A percentile compares a stretch with the other conserved stretches of the same genome.
Conservation (phyloP, 768 basidiomycete genomes). For the Jaapia argillacea region DNA sequence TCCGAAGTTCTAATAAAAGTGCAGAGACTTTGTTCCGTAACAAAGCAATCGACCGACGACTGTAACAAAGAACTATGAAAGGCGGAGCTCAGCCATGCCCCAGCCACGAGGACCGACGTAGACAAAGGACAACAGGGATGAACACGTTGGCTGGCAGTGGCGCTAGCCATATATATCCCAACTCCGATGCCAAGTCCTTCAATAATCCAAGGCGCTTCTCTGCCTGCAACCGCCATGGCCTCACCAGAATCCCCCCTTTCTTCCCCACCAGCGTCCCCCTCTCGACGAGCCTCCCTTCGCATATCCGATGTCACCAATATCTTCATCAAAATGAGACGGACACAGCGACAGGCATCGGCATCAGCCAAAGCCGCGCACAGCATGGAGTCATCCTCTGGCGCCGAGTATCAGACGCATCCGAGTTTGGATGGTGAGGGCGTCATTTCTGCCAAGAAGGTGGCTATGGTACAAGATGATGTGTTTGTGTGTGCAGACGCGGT, state of each 20-base stretch:
- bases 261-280: background rate
- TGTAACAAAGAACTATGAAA: no score
- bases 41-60: no score
- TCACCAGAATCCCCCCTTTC: background rate
- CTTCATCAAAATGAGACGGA: slow-evolving; percentile 43
- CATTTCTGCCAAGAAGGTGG: slow-evolving; percentile 20
- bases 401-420: slow-evolving; percentile 25
- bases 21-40: no score
- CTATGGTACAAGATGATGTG: slow-evolving; percentile 27
- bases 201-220: no score
- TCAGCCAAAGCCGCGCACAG: slow-evolving; percentile 15
- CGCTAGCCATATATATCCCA: no score
- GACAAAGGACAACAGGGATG: no score
- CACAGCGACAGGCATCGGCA: slow-evolving; percentile 8
- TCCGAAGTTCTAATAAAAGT: no score
- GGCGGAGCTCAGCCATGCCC: no score
- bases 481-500: slow-evolving; percentile 57
- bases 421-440: slow-evolving; percentile 17
- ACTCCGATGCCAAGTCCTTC: no score
- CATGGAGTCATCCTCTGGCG: slow-evolving; percentile 27
- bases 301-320: slow-evolving; percentile 36
- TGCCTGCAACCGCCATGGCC: background rate
- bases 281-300: background rate
- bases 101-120: no score
- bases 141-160: no score